These are phyloP conservation scores for Candida methanosorbosa DNA, from an alignment of 805 yeast species.

Conservation along the genomic window DNA sequence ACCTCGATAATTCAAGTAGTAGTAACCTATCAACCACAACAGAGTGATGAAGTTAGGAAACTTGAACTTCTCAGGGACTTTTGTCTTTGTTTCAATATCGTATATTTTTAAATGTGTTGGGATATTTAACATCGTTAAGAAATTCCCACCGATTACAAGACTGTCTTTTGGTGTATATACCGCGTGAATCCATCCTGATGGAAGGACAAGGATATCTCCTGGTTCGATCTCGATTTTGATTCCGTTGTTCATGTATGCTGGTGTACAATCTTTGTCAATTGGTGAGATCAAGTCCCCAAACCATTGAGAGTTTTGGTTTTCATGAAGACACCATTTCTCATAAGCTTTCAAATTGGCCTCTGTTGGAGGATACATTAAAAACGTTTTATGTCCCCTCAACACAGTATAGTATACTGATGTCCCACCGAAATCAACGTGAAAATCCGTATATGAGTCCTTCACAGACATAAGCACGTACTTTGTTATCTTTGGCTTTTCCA, in stretches of 20 bases:
- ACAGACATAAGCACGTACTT: constrained; percentile 85
- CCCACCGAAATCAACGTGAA: constrained; percentile 89
- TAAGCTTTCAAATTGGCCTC: constrained; percentile 50
- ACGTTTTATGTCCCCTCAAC: constrained; percentile 64
- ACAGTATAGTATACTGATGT: constrained; percentile 87
- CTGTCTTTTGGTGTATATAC: constrained; percentile 80
- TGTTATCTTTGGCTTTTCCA: constrained; percentile 49
- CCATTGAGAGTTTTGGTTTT: constrained; percentile 55
- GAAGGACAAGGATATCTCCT: constrained; percentile 76
- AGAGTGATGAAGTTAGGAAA: constrained; percentile 71
- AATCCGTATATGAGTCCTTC: constrained; percentile 72
- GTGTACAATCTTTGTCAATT: background rate
- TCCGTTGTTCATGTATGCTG: constrained; percentile 24
- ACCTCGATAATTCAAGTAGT: constrained; percentile 17
- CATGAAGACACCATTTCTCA: constrained; percentile 62
- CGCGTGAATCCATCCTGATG: constrained; percentile 91
- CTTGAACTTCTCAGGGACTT: constrained; percentile 67
- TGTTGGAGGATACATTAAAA: constrained; percentile 76
- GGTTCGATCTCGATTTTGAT: constrained; percentile 25
- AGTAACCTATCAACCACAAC: constrained; percentile 58
- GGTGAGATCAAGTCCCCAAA: constrained; percentile 40
- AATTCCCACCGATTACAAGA: constrained; percentile 83
- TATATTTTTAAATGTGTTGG: constrained; percentile 54
- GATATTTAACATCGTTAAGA: constrained; percentile 56
- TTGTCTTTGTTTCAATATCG: constrained; percentile 54